Percentiles rank a stretch among this genome's conserved stretches.
These are phyloP conservation scores for Cystobasidium pallidum DNA, from an alignment of 1,284 basidiomycete species.

Conservation along the genomic window DNA sequence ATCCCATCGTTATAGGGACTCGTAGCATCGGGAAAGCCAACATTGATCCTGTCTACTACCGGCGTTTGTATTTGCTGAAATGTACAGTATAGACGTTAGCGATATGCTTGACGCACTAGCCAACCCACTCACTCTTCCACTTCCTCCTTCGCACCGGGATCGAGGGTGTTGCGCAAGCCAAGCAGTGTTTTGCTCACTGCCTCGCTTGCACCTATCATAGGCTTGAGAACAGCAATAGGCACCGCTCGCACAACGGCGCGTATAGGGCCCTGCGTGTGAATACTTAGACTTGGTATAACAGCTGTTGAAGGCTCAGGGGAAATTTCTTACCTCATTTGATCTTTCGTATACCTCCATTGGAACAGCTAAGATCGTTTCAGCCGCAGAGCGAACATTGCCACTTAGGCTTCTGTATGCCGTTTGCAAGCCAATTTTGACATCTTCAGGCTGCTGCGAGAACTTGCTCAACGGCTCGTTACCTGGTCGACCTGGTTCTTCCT, in stretches of 20 bases:
- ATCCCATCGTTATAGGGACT: too few relatives aligned
- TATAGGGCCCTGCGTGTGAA: conserved; percentile 84
- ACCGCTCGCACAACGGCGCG: conserved; percentile 92
- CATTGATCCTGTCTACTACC: conserved; percentile 3
- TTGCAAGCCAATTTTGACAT: conserved; percentile 83
- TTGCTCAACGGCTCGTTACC: conserved; percentile 69
- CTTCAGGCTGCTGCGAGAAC: conserved; percentile 85
- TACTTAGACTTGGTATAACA: neutral
- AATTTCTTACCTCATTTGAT: conserved; percentile 71
- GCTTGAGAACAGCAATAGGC: conserved; percentile 91
- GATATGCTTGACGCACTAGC: too few relatives aligned
- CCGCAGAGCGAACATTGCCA: conserved; percentile 84
- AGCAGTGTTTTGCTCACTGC: conserved; percentile 93
- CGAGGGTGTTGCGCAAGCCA: conserved; percentile 76
- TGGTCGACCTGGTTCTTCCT: neutral
- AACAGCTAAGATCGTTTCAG: conserved; percentile 96
- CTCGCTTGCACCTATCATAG: conserved; percentile 95
- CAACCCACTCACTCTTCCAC: conserved; percentile 21
- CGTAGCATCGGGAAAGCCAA: neutral
- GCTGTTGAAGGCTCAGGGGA: conserved; percentile 56
- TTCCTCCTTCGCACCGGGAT: conserved; percentile 48
- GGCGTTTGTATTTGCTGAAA: conserved; percentile 38
- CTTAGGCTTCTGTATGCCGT: conserved; percentile 83
- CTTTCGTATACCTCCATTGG: conserved; percentile 99
- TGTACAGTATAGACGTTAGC: neutral